phyloP scores from a whole-genome alignment of 257 asterid genomes.

The Fraxinus excelsior region DNA sequence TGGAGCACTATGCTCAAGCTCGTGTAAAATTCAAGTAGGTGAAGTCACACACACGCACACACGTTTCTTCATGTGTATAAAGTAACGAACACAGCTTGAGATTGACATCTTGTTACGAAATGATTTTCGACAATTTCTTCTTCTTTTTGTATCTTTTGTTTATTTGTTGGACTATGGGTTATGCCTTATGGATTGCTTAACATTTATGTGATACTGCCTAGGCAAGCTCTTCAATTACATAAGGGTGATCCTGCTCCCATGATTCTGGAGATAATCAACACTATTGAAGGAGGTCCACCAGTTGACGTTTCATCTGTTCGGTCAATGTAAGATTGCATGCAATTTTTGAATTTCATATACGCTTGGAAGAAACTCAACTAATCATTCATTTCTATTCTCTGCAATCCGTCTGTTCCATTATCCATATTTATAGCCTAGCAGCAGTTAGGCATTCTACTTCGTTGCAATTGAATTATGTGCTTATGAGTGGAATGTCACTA shows the following conservation, averaged over 20 bases:
- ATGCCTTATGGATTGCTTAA: conserved; percentile 24
- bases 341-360: not conserved
- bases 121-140: conserved; percentile 20
- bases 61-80: not conserved
- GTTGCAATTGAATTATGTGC: conserved; percentile 11
- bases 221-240: conserved; percentile 94
- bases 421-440: not conserved
- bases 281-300: conserved; percentile 96
- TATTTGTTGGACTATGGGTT: conserved; percentile 18
- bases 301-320: conserved; percentile 94
- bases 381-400: conserved; percentile 5
- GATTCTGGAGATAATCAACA: conserved; percentile 82
- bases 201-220: conserved; percentile 41
- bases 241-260: conserved; percentile 81
- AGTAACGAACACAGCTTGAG: conserved; percentile 4
- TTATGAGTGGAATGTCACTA: conserved; percentile 17
- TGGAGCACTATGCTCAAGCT: conserved; percentile 97
- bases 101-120: conserved; percentile 14
- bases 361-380: not conserved
- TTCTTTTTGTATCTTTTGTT: conserved; percentile 11
- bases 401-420: conserved; percentile 13
- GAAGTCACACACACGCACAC: not conserved
- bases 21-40: conserved; percentile 95
- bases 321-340: conserved; percentile 76
- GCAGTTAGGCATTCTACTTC: conserved; percentile 4